These are phyloP conservation scores for Perilla frutescens DNA, from an alignment of 257 asterid genomes.

Conservation along the genomic window DNA sequence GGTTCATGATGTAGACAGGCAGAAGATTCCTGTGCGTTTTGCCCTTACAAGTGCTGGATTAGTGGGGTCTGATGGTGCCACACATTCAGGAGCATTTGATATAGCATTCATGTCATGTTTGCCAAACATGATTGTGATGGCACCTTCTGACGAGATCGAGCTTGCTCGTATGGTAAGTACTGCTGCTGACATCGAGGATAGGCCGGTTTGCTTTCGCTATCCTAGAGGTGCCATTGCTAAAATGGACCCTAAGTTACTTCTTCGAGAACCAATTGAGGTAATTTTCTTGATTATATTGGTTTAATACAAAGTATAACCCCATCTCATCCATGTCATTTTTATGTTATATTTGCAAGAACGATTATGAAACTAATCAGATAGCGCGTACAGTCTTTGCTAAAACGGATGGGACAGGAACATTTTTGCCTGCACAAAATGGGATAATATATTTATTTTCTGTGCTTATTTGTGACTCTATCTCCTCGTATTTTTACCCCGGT, in stretches of 20 bases:
- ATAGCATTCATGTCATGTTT: constrained; percentile 86
- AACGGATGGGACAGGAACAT: no score
- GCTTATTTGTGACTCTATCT: no score
- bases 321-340: no score
- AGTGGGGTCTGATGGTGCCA: constrained; percentile 83
- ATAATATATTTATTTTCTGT: no score
- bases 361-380: no score
- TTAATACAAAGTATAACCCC: no score
- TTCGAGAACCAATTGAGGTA: constrained; percentile 74
- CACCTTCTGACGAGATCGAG: constrained; percentile 86
- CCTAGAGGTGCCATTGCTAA: constrained; percentile 76
- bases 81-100: constrained; percentile 82
- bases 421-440: no score
- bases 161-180: constrained; percentile 83
- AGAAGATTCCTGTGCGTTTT: constrained; percentile 84
- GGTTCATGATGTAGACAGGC: constrained; percentile 88
- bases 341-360: no score
- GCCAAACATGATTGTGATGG: constrained; percentile 97
- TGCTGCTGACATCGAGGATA: constrained; percentile 63
- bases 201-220: constrained; percentile 87
- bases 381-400: no score
- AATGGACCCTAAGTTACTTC: constrained; percentile 33
- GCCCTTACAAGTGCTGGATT: constrained; percentile 79
- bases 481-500: background rate
- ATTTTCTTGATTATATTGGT: background rate